Conservation (phyloP, 2,329 filamentous ascomycete species). For the Fusarium devonianum region DNA sequence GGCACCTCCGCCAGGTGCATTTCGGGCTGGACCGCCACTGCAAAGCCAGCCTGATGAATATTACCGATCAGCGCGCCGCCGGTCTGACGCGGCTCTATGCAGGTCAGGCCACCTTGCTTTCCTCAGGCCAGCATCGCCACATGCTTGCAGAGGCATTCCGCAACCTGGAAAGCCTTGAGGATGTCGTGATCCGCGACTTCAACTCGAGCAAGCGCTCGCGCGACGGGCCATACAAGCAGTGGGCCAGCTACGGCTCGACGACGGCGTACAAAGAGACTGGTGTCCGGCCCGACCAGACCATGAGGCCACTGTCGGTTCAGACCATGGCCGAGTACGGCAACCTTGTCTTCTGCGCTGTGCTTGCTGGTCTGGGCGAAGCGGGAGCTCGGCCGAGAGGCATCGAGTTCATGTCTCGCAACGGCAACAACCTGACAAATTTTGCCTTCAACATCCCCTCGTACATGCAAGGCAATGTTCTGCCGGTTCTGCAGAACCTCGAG, state of each 20-base stretch:
- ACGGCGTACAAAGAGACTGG: slow-evolving; percentile 50
- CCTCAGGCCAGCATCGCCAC: slow-evolving; percentile 56
- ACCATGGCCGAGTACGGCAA: slow-evolving; percentile 36
- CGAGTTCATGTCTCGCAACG: slow-evolving; percentile 54
- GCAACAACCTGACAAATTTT: slow-evolving; percentile 46
- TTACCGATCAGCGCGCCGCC: slow-evolving; percentile 16
- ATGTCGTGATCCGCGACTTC: slow-evolving; percentile 67
- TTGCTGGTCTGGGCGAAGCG: slow-evolving; percentile 53
- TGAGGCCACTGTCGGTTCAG: slow-evolving; percentile 1
- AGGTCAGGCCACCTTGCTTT: slow-evolving; percentile 43
- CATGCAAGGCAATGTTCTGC: slow-evolving; percentile 46
- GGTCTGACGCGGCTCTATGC: slow-evolving; percentile 31
- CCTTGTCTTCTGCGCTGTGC: slow-evolving; percentile 50
- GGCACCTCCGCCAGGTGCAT: slow-evolving; percentile 49
- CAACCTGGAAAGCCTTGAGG: slow-evolving; percentile 61
- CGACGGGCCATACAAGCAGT: slow-evolving; percentile 52
- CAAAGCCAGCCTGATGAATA: not conserved
- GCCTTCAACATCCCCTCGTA: slow-evolving; percentile 57
- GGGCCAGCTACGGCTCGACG: slow-evolving; percentile 63
- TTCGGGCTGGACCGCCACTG: slow-evolving; percentile 42
- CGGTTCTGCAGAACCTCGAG: slow-evolving; percentile 55
- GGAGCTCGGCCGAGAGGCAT: slow-evolving; percentile 50
- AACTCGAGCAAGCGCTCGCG: slow-evolving; percentile 57
- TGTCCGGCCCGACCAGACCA: slow-evolving; percentile 18
- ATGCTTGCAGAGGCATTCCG: slow-evolving; percentile 65